These are phyloP conservation scores for Penicillium robsamsonii DNA, from an alignment of 495 filamentous ascomycete genomes.

Conservation along the genomic window DNA sequence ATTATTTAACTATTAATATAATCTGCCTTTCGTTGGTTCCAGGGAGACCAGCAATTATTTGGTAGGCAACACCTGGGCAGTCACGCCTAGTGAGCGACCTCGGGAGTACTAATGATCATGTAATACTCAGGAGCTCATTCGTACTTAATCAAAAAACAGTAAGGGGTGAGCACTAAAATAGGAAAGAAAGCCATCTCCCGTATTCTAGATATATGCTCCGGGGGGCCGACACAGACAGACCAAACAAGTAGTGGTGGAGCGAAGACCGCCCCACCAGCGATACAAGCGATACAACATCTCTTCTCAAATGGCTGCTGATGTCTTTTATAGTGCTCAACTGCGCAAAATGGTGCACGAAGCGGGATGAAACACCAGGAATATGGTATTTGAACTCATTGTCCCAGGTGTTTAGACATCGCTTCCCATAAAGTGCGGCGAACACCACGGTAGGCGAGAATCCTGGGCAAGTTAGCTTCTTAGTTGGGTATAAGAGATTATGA, in stretches of 20 bases:
- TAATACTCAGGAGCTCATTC: no score
- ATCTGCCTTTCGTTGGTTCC: no score
- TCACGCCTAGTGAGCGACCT: no score
- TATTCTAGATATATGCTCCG: no score
- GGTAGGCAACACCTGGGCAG: no score
- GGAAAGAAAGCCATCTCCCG: no score
- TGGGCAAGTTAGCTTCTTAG: background rate
- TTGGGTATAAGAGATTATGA: background rate
- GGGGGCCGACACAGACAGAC: slow-evolving; percentile 26
- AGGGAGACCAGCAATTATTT: no score
- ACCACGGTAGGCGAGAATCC: background rate
- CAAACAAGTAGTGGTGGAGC: slow-evolving; percentile 21
- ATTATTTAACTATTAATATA: no score
- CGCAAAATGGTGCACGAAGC: background rate
- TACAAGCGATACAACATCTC: background rate
- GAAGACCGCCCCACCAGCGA: background rate
- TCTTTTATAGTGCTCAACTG: background rate
- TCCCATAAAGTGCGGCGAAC: background rate
- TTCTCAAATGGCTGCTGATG: background rate
- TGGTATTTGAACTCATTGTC: background rate
- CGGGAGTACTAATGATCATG: no score
- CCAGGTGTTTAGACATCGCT: background rate
- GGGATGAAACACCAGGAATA: background rate
- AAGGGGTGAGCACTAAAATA: no score
- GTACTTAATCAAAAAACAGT: no score